Conservation (phyloP, 1,284 basidiomycete species). For the Earliella scabrosa region DNA sequence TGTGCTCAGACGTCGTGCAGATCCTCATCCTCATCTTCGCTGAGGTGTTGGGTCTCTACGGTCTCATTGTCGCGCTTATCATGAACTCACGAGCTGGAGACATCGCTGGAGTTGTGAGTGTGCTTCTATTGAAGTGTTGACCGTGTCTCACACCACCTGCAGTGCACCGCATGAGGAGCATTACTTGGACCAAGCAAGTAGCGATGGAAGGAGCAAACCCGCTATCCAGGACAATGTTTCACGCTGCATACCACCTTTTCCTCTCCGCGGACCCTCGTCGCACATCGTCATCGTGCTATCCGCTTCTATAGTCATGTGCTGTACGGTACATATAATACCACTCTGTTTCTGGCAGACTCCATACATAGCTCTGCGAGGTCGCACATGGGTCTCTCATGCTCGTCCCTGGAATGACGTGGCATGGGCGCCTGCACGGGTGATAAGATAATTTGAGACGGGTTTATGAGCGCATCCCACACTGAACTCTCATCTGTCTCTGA, state of each 20-base stretch:
- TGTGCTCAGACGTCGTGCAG: constrained; percentile 31
- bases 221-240: constrained; percentile 16
- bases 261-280: constrained; percentile 6
- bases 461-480: no score
- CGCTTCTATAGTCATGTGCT: constrained; percentile 25
- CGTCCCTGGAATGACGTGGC: constrained; percentile 25
- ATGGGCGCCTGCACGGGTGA: constrained; percentile 11
- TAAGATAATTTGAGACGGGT: constrained; percentile 14
- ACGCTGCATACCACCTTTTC: constrained; percentile 10
- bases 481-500: constrained; percentile 1
- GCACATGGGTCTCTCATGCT: no score
- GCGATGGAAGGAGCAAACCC: constrained; percentile 14
- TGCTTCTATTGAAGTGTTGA: not conserved
- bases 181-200: constrained; percentile 2
- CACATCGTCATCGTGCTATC: constrained; percentile 15
- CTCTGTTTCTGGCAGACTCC: not conserved
- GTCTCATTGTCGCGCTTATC: constrained; percentile 88
- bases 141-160: not conserved
- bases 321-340: constrained; percentile 30
- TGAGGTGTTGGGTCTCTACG: constrained; percentile 84
- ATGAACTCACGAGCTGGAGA: constrained; percentile 72
- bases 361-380: not conserved
- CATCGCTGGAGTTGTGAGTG: constrained; percentile 28
- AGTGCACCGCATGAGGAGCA: constrained; percentile 24
- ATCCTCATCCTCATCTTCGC: constrained; percentile 83